phyloP scores from a whole-genome alignment of 2,329 filamentous ascomycete species.

The Cryphonectria japonica region DNA sequence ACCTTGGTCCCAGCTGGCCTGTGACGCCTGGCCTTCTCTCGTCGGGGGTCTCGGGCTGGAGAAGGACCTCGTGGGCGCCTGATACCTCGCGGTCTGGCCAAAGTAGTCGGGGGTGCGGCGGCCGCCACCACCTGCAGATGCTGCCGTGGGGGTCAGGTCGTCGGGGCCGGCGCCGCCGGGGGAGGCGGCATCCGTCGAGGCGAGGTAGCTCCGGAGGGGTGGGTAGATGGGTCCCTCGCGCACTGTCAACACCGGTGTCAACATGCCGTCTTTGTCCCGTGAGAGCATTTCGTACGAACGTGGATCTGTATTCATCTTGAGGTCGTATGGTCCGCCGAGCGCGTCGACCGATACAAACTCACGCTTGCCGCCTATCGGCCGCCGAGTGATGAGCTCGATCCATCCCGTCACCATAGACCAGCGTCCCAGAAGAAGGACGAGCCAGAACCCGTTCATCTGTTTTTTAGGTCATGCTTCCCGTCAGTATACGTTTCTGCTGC shows the following conservation, averaged over 20 bases:
- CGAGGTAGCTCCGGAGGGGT: conserved; percentile 32
- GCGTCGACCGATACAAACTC: conserved; percentile 93
- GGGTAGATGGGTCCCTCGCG: conserved; percentile 30
- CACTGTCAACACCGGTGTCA: conserved; percentile 50
- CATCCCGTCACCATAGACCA: conserved; percentile 86
- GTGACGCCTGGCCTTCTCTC: conserved; percentile 32
- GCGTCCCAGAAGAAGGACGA: conserved; percentile 78
- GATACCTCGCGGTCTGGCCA: conserved; percentile 57
- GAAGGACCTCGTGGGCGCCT: conserved; percentile 58
- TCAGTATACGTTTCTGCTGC: conserved; percentile 19
- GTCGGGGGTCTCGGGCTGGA: conserved; percentile 58
- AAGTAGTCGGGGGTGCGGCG: conserved; percentile 60
- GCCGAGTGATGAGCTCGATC: conserved; percentile 64
- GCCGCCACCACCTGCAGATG: conserved; percentile 36
- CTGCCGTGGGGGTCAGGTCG: conserved; percentile 30
- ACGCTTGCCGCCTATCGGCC: conserved; percentile 59
- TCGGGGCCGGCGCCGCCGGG: conserved; percentile 32
- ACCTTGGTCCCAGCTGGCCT: conserved; percentile 47
- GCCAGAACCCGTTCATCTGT: conserved; percentile 83
- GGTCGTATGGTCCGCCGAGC: conserved; percentile 49
- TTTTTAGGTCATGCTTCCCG: neutral
- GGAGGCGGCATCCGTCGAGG: conserved; percentile 20
- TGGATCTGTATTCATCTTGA: conserved; percentile 58
- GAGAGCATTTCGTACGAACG: conserved; percentile 83
- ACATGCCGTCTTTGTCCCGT: conserved; percentile 53